Evolutionary conservation across 2,329 filamentous ascomycete genomes (phyloP), one percentile per base, ranked within the genome.

Genomic region (Triangularia setosa): DNA sequence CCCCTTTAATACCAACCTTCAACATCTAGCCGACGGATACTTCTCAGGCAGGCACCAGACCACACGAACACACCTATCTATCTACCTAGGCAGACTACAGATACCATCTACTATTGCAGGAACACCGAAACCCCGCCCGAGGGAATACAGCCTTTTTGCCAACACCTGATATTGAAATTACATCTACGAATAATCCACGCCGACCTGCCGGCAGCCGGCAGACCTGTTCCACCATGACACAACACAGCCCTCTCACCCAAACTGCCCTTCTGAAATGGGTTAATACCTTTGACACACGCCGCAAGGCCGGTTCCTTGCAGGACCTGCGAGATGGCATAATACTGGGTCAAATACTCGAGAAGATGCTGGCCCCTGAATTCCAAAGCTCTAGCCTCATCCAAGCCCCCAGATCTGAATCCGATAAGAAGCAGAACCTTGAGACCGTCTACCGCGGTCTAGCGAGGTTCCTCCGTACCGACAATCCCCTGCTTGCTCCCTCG

Each of bases 361-460:
- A 84, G 72, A 82, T 87, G 70, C 76, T 89, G 57, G 84, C 88
- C 69, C 72, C 80, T 33, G 77, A 81, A 65, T 89, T 87, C 71
- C 81, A 85, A 71, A 79, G 81, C 28, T 77, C 79, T 0, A 79
- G 84, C 65, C 81, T 88, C 62, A 80, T 85, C 63, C 76, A 79
- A 56, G 80, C 75, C 65, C 74, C 78, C 28, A 77, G 79, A 57
- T 74, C 78, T 65, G 80, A 81, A 71, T 73, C 83, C 64, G 77
- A 79, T 81, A 97, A 97, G 78, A 87, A 92, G 18, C 89, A 95
- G 58, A 95, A 99, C 73, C 92, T 96, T 3, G 97, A 99, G 75
- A 90, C 92, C 1, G 88, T 96, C 21, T 84, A 98, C 65, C 98
- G 98, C 75, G 80, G 86, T 11, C 81, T 99, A 1, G 93, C 95